Evolutionary conservation across 2,329 filamentous ascomycete species (phyloP).

Genomic region (Epichloe uncinata): DNA sequence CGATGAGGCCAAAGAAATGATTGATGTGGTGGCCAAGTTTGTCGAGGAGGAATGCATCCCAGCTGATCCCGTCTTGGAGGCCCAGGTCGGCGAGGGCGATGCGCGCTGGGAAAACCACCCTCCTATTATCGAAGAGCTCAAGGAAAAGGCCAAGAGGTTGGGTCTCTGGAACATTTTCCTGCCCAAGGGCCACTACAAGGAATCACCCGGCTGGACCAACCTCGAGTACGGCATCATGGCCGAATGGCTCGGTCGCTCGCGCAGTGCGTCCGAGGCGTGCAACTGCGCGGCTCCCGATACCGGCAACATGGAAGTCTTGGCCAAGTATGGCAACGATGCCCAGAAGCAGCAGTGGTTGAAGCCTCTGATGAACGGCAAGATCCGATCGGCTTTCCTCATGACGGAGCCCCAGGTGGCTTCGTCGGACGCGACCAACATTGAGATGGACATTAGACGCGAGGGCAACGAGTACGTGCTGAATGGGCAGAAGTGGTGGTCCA

Average conservation of each 20-base stretch:
- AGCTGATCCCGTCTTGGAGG: conserved; percentile 66
- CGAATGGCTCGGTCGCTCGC: conserved; percentile 81
- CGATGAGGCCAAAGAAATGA: conserved; percentile 68
- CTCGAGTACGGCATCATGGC: conserved; percentile 97
- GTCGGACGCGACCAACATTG: conserved; percentile 86
- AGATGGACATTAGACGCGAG: conserved; percentile 68
- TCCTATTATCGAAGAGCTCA: conserved; percentile 73
- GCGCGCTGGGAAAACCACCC: conserved; percentile 73
- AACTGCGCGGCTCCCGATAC: conserved; percentile 89
- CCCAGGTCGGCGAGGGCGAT: conserved; percentile 65
- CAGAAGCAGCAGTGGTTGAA: conserved; percentile 77
- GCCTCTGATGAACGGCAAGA: conserved; percentile 71
- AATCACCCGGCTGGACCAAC: conserved; percentile 89
- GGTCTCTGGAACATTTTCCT: conserved; percentile 99
- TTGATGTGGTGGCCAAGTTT: conserved; percentile 87
- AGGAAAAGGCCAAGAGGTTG: conserved; percentile 65
- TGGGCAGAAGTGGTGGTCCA: conserved; percentile 99
- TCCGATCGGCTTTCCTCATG: conserved; percentile 86
- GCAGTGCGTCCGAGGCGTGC: conserved; percentile 69
- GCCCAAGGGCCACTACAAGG: conserved; percentile 86
- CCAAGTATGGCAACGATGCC: conserved; percentile 75
- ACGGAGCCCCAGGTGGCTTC: conserved; percentile 82
- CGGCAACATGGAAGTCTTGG: conserved; percentile 90
- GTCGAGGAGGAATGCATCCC: conserved; percentile 92
- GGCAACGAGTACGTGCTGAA: conserved; percentile 87